These are phyloP conservation scores for Ampelocalamus luodianensis DNA, from an alignment of 176 grass and related monocot species.

Conservation along the genomic window DNA sequence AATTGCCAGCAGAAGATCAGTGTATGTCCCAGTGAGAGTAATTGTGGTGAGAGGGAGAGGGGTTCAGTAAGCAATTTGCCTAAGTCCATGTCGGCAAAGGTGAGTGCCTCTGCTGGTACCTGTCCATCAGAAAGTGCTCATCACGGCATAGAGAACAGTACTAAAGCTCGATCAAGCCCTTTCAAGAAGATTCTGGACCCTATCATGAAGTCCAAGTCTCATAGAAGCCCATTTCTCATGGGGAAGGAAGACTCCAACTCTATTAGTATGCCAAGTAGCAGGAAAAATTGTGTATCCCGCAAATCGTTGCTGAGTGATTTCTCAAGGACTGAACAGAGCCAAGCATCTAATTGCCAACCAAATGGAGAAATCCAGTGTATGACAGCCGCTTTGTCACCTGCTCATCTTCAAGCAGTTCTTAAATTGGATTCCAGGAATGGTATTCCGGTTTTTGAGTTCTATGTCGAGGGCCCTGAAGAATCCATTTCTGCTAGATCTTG, in stretches of 20 bases:
- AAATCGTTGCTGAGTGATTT: constrained; percentile 84
- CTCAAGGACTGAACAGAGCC: constrained; percentile 54
- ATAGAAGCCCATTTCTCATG: constrained; percentile 42
- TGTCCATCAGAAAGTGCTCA: constrained; percentile 17
- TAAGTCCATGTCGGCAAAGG: constrained; percentile 53
- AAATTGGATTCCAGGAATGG: constrained; percentile 73
- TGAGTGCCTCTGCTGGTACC: constrained; percentile 26
- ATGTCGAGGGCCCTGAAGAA: constrained; percentile 61
- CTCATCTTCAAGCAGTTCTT: constrained; percentile 81
- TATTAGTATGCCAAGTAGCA: not conserved
- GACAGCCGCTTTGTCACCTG: constrained; percentile 56
- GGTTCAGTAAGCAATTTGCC: constrained; percentile 49
- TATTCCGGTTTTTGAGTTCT: constrained; percentile 62
- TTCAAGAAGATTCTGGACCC: constrained; percentile 90
- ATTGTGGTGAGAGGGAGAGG: constrained; percentile 15
- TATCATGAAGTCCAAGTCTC: constrained; percentile 90
- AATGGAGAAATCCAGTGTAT: constrained; percentile 44
- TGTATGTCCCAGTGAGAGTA: constrained; percentile 18
- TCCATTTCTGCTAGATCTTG: constrained; percentile 81
- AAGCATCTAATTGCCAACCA: constrained; percentile 33
- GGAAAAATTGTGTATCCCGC: constrained; percentile 41
- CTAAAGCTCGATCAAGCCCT: constrained; percentile 67
- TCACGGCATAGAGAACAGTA: not conserved
- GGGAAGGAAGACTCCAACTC: constrained; percentile 43
- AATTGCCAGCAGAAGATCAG: constrained; percentile 11